phyloP scores from a whole-genome alignment of 257 asterid species.

The Solanum acaule region DNA sequence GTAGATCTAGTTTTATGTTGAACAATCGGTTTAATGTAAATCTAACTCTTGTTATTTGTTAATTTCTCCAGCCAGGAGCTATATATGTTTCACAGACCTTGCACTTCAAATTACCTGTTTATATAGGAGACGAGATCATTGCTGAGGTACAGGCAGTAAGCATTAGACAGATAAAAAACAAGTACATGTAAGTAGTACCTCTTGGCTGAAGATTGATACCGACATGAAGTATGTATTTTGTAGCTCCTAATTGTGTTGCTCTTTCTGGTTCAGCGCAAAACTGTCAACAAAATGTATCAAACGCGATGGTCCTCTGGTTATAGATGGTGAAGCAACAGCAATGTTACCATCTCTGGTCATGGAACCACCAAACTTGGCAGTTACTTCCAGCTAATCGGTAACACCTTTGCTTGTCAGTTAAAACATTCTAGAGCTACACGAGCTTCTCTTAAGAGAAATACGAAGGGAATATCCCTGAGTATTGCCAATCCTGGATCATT shows the following conservation, averaged over 20 bases:
- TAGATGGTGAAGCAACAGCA: slow-evolving; percentile 62
- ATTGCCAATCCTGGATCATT: not conserved
- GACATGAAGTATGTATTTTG: not conserved
- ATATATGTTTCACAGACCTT: slow-evolving; percentile 63
- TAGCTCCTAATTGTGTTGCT: not conserved
- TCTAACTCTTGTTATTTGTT: not conserved
- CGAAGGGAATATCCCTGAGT: not conserved
- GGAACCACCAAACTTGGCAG: slow-evolving; percentile 2
- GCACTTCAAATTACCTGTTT: slow-evolving; percentile 67
- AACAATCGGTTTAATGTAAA: not conserved
- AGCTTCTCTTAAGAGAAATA: not conserved
- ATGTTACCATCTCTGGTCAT: slow-evolving; percentile 38
- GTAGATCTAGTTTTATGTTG: not conserved
- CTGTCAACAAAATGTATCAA: slow-evolving; percentile 53
- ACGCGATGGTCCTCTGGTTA: slow-evolving; percentile 26
- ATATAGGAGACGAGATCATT: slow-evolving; percentile 50
- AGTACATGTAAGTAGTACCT: slow-evolving; percentile 39
- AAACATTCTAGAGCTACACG: not conserved
- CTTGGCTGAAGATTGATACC: not conserved
- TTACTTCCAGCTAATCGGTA: not conserved
- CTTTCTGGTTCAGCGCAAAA: slow-evolving; percentile 34
- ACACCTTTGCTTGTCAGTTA: not conserved
- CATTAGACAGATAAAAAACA: slow-evolving; percentile 35
- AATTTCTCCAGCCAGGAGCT: slow-evolving; percentile 62
- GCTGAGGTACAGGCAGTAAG: slow-evolving; percentile 48